phyloP scores from a whole-genome alignment of 2,329 filamentous ascomycete genomes.

The Nemania sp. region DNA sequence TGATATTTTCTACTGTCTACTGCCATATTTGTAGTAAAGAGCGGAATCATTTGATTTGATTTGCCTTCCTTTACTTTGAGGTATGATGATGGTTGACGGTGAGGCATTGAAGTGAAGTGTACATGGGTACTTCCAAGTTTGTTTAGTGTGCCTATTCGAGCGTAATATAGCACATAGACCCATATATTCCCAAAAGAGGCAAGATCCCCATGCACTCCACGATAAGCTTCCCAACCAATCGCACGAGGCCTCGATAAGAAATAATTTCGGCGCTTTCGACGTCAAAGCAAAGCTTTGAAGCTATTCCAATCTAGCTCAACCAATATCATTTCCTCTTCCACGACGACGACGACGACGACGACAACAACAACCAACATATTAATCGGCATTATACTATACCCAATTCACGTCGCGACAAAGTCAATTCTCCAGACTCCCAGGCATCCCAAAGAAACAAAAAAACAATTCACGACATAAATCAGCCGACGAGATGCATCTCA shows the following conservation, averaged over 20 bases:
- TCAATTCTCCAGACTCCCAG: too few relatives aligned
- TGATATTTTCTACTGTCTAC: too few relatives aligned
- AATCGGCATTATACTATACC: background rate
- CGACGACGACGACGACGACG: background rate
- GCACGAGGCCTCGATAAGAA: slow-evolving; percentile 20
- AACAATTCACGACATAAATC: background rate
- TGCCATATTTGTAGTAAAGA: too few relatives aligned
- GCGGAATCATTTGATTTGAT: too few relatives aligned
- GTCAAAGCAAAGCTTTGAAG: background rate
- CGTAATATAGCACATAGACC: too few relatives aligned
- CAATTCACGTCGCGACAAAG: background rate
- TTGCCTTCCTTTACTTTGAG: too few relatives aligned
- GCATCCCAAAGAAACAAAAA: background rate
- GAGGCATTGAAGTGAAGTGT: too few relatives aligned
- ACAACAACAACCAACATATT: background rate
- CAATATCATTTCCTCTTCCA: background rate
- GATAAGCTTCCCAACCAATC: background rate
- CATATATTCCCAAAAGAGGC: background rate
- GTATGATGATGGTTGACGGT: too few relatives aligned
- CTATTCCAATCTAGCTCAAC: too few relatives aligned
- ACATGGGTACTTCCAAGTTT: too few relatives aligned
- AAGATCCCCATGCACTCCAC: background rate
- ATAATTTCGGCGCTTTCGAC: slow-evolving; percentile 27
- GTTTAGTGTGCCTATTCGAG: too few relatives aligned
- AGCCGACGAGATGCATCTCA: slow-evolving; percentile 58